A percentile compares a stretch with the other conserved stretches of the same genome.
Conservation (phyloP, 257 asterid genomes). For the Henckelia pumila region DNA sequence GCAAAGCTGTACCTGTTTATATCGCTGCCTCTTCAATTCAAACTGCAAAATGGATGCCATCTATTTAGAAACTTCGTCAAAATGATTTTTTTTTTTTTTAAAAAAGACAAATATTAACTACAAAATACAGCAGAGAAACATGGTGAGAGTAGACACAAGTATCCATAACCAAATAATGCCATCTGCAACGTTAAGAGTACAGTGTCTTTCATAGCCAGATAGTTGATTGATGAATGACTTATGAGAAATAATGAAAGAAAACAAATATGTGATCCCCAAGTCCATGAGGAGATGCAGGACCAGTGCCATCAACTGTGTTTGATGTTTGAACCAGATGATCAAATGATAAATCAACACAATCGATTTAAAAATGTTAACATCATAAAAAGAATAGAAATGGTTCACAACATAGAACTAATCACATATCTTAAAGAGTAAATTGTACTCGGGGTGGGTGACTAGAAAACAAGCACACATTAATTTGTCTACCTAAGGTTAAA, state of each 20-base stretch:
- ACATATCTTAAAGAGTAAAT: neutral
- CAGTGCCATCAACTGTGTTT: neutral
- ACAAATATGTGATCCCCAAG: neutral
- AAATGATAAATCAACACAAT: neutral
- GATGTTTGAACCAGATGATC: neutral
- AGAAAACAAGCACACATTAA: no score
- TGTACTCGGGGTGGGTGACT: no score
- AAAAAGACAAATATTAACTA: constrained; percentile 7
- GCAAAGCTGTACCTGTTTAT: constrained; percentile 57
- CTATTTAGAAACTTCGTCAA: constrained; percentile 22
- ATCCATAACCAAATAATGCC: neutral
- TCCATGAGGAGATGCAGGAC: neutral
- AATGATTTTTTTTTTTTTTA: no score
- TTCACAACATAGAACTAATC: neutral
- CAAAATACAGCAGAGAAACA: neutral
- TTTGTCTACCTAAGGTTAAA: no score
- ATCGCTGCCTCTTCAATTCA: constrained; percentile 59
- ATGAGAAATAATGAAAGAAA: neutral
- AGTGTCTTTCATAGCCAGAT: neutral
- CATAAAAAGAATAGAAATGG: neutral
- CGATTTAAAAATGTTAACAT: neutral
- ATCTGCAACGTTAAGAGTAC: neutral
- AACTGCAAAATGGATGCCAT: constrained; percentile 50
- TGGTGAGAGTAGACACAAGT: neutral
- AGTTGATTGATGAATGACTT: neutral